phyloP scores from a whole-genome alignment of 805 yeast genomes.

The Starmera quercuum region DNA sequence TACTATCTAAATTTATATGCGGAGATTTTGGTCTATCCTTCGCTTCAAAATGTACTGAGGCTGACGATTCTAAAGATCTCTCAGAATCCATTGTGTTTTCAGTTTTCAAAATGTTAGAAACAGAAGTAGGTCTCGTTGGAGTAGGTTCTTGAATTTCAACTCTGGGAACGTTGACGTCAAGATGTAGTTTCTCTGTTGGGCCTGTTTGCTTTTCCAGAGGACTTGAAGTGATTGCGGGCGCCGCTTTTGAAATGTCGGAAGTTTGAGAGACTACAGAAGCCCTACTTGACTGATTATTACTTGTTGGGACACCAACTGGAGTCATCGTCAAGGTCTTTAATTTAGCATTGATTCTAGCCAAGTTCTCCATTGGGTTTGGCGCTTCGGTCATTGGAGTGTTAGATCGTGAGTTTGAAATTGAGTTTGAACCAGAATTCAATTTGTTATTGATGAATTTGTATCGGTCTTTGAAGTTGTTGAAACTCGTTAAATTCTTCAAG shows the following conservation, averaged over 20 bases:
- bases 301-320: no score
- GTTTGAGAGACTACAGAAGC: no score
- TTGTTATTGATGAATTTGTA: slow-evolving; percentile 5
- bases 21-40: not conserved
- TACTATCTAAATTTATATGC: not conserved
- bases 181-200: no score
- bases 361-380: slow-evolving; percentile 13
- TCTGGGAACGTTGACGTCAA: slow-evolving; percentile 1
- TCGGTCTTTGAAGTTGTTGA: slow-evolving; percentile 14
- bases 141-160: slow-evolving; percentile 9
- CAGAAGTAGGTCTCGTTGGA: slow-evolving; percentile 3
- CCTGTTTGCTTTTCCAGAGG: no score
- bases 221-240: no score
- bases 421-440: not conserved
- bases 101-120: not conserved
- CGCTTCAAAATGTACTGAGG: no score
- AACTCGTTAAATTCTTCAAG: slow-evolving; percentile 52
- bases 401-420: slow-evolving; percentile 16
- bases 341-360: slow-evolving; percentile 11
- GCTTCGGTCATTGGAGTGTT: slow-evolving; percentile 18
- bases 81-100: not conserved
- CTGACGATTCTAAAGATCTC: no score
- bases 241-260: no score
- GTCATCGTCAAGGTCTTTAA: slow-evolving; percentile 12
- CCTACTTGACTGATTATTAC: no score